These are phyloP conservation scores for Prunus yedoensis DNA, from an alignment of 331 rosid species.

Conservation along the genomic window DNA sequence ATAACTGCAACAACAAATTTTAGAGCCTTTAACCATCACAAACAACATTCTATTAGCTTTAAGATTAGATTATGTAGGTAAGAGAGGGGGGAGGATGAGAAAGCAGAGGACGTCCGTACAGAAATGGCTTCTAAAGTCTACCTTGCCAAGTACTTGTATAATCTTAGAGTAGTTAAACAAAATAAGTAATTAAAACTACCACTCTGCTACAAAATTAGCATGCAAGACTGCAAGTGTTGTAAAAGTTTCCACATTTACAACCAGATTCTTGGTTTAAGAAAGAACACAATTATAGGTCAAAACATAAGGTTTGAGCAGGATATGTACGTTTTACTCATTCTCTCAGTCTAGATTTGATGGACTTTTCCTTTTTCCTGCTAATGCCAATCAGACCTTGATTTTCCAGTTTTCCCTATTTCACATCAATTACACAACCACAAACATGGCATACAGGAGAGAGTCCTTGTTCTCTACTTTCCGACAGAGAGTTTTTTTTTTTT, in stretches of 20 bases:
- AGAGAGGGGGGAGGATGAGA: neutral
- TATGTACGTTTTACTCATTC: neutral
- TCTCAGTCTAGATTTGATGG: neutral
- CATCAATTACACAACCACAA: neutral
- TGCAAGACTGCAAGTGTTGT: neutral
- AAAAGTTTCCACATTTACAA: neutral
- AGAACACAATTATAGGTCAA: neutral
- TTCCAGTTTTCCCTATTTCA: neutral
- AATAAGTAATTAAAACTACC: neutral
- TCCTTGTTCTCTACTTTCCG: neutral
- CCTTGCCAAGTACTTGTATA: neutral
- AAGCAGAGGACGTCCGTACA: neutral
- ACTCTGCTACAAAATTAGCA: neutral
- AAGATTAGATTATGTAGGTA: neutral
- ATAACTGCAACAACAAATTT: constrained; percentile 65
- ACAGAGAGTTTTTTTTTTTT: no score
- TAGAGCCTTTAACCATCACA: neutral
- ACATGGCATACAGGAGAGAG: neutral
- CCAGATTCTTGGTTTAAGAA: neutral
- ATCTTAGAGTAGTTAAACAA: neutral
- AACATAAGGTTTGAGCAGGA: neutral
- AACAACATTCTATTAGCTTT: no score
- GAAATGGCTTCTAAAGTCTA: neutral
- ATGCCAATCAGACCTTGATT: neutral
- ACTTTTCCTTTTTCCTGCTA: neutral